Base-by-base conservation (phyloP, 2,329 filamentous ascomycete species). In the Trichoderma endophyticum region DNA sequence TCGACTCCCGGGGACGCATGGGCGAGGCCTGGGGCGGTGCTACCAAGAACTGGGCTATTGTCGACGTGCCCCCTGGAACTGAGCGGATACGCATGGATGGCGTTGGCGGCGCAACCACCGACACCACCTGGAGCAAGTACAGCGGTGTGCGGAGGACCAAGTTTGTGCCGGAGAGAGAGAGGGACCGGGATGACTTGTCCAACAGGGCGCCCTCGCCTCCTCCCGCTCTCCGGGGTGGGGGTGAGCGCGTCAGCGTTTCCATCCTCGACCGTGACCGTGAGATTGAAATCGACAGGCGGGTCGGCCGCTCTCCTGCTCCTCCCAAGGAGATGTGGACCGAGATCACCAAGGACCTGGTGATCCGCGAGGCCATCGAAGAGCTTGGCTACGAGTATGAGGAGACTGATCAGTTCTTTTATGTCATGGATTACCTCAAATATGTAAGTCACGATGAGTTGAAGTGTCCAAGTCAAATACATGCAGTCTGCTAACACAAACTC, bases 261-360 rank as follows among this genome's bases (percentile, higher is more conserved):
- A 82, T 87, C 24, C 82, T 82, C 24, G 83, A 86, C 71, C 81
- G 82, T 21, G 83, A 86, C 70, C 79, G 82, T 14, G 84, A 86
- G 36, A 80, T 87, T 54, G 87, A 89, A 64, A 83, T 89, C 34
- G 87, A 89, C 73, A 83, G 83, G 74, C 84, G 81, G 74, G 83
- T 84, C 26, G 80, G 82, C 71, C 82, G 81, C 32, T 74, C 75
- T 39, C 80, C 78, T 73, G 81, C 73, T 64, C 79, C 75, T 71
- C 83, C 87, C 36, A 87, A 88, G 71, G 89, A 92, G 73, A 93
- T 97, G 84, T 98, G 95, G 95, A 99, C 96, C 0, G 96, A 98
- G 82, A 94, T 99, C 76, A 97, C 95, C 60, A 97, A 97, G 83
- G 95, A 97, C 76, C 83, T 98, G 43, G 93, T 98, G 18, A 86